Conservation (phyloP, 768 basidiomycete species). For the Multifurca ochricompacta region DNA sequence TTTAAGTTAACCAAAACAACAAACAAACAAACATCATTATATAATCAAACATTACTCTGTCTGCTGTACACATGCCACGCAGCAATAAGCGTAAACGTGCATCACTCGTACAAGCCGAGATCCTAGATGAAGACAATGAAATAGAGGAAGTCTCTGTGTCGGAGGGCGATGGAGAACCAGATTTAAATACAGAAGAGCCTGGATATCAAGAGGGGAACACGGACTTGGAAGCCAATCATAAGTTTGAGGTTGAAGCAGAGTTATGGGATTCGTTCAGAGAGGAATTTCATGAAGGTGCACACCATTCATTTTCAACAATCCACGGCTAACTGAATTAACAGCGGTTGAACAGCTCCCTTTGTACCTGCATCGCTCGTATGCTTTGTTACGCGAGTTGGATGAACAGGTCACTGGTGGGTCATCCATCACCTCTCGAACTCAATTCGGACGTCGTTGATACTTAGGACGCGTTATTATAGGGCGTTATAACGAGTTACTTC, state of each 20-base stretch:
- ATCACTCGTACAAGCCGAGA: neutral
- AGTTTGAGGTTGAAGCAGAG: slow-evolving; percentile 6
- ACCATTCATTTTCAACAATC: neutral
- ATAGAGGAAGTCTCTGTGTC: neutral
- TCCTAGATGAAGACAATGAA: neutral
- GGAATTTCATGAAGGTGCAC: slow-evolving; percentile 17
- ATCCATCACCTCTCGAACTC: neutral
- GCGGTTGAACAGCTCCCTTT: slow-evolving; percentile 20
- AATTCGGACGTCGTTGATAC: neutral
- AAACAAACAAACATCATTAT: slow-evolving; percentile 1
- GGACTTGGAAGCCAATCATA: neutral
- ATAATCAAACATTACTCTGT: neutral
- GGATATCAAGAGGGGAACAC: neutral
- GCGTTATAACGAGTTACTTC: slow-evolving; percentile 12
- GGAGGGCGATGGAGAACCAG: slow-evolving; percentile 2
- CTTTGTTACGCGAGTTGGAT: slow-evolving; percentile 18
- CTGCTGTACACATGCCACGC: neutral
- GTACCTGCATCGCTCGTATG: slow-evolving; percentile 18
- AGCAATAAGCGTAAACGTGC: slow-evolving; percentile 15
- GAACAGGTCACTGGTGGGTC: slow-evolving; percentile 15
- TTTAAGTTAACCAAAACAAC: neutral
- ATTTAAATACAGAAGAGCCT: neutral
- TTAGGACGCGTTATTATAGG: neutral
- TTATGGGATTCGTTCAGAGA: slow-evolving; percentile 18
- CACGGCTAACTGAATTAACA: neutral